Evolutionary conservation across 495 filamentous ascomycete genomes (phyloP).

Genomic region (Penicillium egyptiacum): DNA sequence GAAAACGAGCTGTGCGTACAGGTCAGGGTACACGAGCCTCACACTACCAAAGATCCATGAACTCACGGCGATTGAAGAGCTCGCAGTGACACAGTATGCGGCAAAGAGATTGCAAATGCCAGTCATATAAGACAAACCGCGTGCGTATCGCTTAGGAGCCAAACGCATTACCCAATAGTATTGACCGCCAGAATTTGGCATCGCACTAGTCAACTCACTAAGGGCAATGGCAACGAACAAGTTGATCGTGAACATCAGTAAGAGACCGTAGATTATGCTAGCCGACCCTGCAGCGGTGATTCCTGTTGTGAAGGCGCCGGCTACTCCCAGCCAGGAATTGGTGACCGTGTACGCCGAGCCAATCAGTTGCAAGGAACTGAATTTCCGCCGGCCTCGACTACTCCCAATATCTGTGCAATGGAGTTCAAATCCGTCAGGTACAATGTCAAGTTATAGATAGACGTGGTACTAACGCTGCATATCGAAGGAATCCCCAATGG

Average conservation of each 20-base stretch:
- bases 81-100: too few species aligned
- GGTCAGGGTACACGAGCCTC: too few species aligned
- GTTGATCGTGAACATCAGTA: conserved; percentile 55
- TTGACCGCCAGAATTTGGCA: conserved; percentile 63
- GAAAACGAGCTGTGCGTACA: too few species aligned
- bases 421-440: too few species aligned
- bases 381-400: conserved; percentile 42
- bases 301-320: conserved; percentile 56
- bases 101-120: conserved; percentile 26
- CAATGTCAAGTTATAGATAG: too few species aligned
- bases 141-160: conserved; percentile 52
- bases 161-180: conserved; percentile 64
- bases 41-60: too few species aligned
- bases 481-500: too few species aligned
- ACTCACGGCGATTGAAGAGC: too few species aligned
- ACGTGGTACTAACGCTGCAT: too few species aligned
- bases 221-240: conserved; percentile 56
- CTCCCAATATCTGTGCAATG: too few species aligned
- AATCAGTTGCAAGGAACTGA: conserved; percentile 56
- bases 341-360: conserved; percentile 62
- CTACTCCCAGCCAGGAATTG: conserved; percentile 66
- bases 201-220: conserved; percentile 55
- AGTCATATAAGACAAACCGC: conserved; percentile 55
- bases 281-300: conserved; percentile 62
- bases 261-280: conserved; percentile 60